These are phyloP conservation scores for Saccharum hybrid DNA, from an alignment of 202 grass and related monocot species.

Conservation along the genomic window DNA sequence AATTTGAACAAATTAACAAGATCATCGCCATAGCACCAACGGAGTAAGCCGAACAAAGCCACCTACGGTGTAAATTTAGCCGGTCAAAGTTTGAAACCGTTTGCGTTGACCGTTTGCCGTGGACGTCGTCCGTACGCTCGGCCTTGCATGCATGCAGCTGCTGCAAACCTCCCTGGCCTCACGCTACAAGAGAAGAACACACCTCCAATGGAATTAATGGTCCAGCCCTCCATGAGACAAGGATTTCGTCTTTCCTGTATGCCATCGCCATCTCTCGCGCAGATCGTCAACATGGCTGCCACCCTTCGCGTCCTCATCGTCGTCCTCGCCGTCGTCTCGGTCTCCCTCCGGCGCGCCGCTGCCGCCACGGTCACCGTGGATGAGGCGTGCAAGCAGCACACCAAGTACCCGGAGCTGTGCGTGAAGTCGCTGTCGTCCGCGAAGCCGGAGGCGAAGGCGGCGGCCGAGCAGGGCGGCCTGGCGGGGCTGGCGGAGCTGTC, in stretches of 20 bases:
- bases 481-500: slow-evolving; percentile 46
- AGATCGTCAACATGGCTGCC: slow-evolving; percentile 16
- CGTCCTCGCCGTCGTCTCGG: slow-evolving; percentile 5
- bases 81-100: slow-evolving; percentile 5
- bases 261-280: background rate
- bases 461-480: background rate
- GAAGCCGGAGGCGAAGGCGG: slow-evolving; percentile 22
- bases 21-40: too few species aligned
- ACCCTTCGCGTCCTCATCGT: slow-evolving; percentile 3
- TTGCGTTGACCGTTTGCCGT: too few species aligned
- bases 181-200: slow-evolving; percentile 1
- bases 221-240: background rate
- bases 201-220: background rate
- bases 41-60: too few species aligned
- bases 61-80: slow-evolving; percentile 24
- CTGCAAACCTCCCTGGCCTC: slow-evolving; percentile 11
- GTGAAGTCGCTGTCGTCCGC: slow-evolving; percentile 16
- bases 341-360: background rate
- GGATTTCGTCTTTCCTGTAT: background rate
- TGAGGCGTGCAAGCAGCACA: slow-evolving; percentile 48
- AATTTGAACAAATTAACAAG: too few species aligned
- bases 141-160: slow-evolving; percentile 3
- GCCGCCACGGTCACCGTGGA: background rate
- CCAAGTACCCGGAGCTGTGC: slow-evolving; percentile 39
- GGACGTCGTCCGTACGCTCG: background rate